Evolutionary conservation across 352 stramenopile species (phyloP), one percentile per base, ranked within the genome.

Genomic region (Globisporangium solare): DNA sequence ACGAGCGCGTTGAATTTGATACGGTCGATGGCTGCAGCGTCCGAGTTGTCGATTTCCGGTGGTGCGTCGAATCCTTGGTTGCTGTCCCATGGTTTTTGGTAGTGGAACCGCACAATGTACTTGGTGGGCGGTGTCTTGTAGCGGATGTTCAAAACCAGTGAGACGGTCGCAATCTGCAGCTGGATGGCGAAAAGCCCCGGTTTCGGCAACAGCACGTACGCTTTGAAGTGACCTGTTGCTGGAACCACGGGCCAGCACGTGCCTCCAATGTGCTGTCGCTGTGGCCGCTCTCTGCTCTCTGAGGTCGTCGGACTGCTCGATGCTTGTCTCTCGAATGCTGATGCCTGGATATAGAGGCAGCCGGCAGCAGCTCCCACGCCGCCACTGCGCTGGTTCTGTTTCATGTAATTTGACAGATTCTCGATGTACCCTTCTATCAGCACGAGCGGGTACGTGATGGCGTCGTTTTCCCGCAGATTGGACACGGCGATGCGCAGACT

Each of bases 381-480:
- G 65, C n/a, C 64, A 41, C 13, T 35, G 45, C 47, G 54, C 8
- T 22, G 13, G 27, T 35, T 35, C n/a, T 47, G 31, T 41, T n/a
- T 32, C 47, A 61, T 12, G 47, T 11, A 35, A 35, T 35, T 12
- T 8, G 35, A 47, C 6, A 74, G 41, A 18, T 64, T 49, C 7
- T 21, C 27, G 20, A 87, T 55, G 39, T 35, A 53, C n/a, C 79
- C 76, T 51, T 87, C 70, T 22, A 87, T 53, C 40, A 89, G 59
- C 22, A 86, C 64, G 47, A 87, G 64, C 15, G 76, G 68, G 48
- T 86, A 71, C 20, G 68, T 52, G 35, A 89, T 54, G 10, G 64
- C 76, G 48, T 93, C 94, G 41, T 86, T 86, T 64, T 94, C 76
- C 54, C 79, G 68, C 22, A 95, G 63, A 59, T 95, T 98, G 50